These are phyloP conservation scores for Fabrea salina DNA, from an alignment of 169 alveolate species.

Conservation along the genomic window DNA sequence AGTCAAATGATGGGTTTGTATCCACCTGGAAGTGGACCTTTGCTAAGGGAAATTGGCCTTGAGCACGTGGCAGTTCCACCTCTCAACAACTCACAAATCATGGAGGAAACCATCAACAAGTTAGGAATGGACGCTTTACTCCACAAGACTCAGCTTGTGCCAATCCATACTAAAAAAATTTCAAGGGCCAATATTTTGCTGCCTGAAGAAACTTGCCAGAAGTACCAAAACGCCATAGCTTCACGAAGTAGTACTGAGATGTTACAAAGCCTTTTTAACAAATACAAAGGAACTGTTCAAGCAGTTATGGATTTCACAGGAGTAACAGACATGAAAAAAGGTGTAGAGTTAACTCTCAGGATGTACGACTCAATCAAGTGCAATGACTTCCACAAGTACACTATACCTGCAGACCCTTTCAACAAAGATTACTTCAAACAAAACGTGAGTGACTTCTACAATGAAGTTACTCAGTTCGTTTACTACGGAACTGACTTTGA, in stretches of 20 bases:
- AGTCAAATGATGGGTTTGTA: constrained; percentile 44
- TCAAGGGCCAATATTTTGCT: neutral
- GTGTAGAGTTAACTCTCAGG: too few species aligned
- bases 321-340: too few species aligned
- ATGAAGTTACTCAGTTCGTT: neutral
- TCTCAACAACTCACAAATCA: neutral
- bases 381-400: neutral
- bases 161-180: neutral
- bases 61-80: neutral
- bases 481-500: neutral
- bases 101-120: neutral
- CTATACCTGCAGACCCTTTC: constrained; percentile 1
- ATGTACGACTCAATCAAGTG: neutral
- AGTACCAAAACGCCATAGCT: neutral
- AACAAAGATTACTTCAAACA: neutral
- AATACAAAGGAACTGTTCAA: neutral
- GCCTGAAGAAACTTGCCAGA: neutral
- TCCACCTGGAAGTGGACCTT: neutral
- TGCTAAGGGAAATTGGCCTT: neutral
- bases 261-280: neutral
- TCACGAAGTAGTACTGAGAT: neutral
- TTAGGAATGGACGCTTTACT: constrained; percentile 27
- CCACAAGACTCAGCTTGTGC: neutral
- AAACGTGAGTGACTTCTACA: neutral
- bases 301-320: neutral